Evolutionary conservation across 768 basidiomycete genomes (phyloP), one percentile per base, ranked within the genome.

Genomic region (Podaxis sp.): DNA sequence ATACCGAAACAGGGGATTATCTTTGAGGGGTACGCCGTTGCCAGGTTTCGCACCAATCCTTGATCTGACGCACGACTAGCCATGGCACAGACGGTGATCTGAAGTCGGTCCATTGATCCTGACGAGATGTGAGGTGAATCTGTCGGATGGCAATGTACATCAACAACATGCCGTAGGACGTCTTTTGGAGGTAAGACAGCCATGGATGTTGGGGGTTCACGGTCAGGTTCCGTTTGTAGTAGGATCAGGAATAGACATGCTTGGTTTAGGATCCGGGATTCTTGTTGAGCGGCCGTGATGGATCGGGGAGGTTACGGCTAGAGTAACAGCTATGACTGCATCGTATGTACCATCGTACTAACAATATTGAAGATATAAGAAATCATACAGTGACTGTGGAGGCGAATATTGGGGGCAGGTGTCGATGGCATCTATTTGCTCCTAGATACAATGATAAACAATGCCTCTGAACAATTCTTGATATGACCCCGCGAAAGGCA

Each of bases 141-240:
- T 3, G 91, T 94, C 2, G 95, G 94, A 74, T 98, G 95, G 72
- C 92, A 95, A 65, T 98, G 95, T 0, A 88, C 91, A 69, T 97
- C 95, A 57, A 87, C 80, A 59, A 98, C 76, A 66, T 91, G 91
- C 21, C 72, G 74, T 18, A 91, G 76, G 48, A 93, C 80, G 52
- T 70, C 66, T 54, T 67, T 62, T n/a, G 76, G 74, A 52, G 73
- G 59, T 52, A 59, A 38, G 57, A 63, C 61, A 16, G 60, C 5
- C 59, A 64, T 65, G 14, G 38, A 11, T 2, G 36, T 6, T 50
- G 11, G 35, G 35, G 37, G 23, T 50, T 50, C 14, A 14, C 18
- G 13, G 18, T n/a, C 7, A n/a, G 7, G 6, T 5, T 3, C 28
- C 28, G 5, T 11, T n/a, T 10, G 16, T 23, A 4, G 13, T 38